These are phyloP conservation scores for Mrakia frigida DNA, from an alignment of 768 basidiomycete genomes.

Conservation along the genomic window DNA sequence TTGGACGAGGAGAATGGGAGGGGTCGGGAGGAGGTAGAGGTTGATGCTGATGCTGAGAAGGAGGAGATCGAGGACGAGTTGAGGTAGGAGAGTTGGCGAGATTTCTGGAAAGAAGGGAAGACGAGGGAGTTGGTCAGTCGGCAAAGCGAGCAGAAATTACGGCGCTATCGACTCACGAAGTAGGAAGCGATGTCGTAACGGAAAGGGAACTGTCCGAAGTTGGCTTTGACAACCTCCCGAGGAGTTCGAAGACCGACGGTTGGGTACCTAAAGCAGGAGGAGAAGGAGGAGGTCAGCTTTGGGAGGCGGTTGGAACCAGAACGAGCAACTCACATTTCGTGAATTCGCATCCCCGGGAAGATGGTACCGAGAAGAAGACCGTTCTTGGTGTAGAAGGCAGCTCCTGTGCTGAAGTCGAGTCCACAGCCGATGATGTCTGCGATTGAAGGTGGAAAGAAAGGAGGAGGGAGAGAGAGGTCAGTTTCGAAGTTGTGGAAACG, in stretches of 20 bases:
- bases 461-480: background rate
- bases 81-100: constrained; percentile 9
- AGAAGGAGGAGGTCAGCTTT: background rate
- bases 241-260: constrained; percentile 30
- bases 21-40: background rate
- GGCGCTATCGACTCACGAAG: background rate
- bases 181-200: constrained; percentile 17
- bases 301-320: background rate
- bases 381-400: constrained; percentile 86
- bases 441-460: too few species aligned
- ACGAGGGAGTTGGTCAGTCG: background rate
- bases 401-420: constrained; percentile 70
- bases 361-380: constrained; percentile 49
- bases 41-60: background rate
- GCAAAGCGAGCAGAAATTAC: background rate
- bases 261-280: constrained; percentile 7
- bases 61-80: background rate
- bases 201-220: constrained; percentile 25
- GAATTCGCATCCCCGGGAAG: background rate
- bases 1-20: background rate
- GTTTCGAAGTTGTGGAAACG: background rate
- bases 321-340: background rate
- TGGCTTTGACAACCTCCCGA: constrained; percentile 23
- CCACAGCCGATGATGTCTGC: constrained; percentile 86
- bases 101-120: background rate